Evolutionary conservation across 2,329 filamentous ascomycete genomes (phyloP), one percentile per base, ranked within the genome.

Genomic region (Xylariaceae sp.): DNA sequence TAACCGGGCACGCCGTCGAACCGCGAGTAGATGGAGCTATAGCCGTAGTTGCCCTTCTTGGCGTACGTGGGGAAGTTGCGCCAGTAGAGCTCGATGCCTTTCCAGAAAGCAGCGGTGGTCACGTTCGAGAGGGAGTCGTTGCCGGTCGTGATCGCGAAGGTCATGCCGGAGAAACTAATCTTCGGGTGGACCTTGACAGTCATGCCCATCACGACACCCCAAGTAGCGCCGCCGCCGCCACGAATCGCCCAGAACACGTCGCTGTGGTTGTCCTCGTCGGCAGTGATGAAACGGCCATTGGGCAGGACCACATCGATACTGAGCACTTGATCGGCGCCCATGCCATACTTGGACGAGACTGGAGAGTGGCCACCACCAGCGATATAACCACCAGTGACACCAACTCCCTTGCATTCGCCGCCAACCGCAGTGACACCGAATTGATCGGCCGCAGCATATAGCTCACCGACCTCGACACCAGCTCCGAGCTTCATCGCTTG

Each of bases 401-500:
- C 75, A 11, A 79, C 71, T 4, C 66, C 71, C 38, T 53, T 47
- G 44, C 74, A 75, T 15, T 74, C 72, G 4, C 77, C 78, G 17
- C 71, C 73, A 2, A 80, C 69, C 2, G 79, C 66, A 0, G 63
- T 65, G 38, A 72, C 62, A 1, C 69, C 70, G 19, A 66, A 56
- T 19, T 64, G 59, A n/a, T 71, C 53, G 2, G 73, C 75, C 30
- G 66, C 68, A 22, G 67, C 66, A 51, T 79, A 79, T 2, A 77
- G 57, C 45, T 81, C 75, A 28, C 61, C 63, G 2, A 68, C 72
- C 43, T 74, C 64, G 6, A 80, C 69, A 39, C 77, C 78, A 9
- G 74, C 67, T 2, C 74, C 76, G 15, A 78, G 61, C 54, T 75
- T 79, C 49, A 80, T 66, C 1, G 75, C 77, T 2, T 68, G 61